These are phyloP conservation scores for Dalbergia cochinchinensis DNA, from an alignment of 306 rosid species.

Conservation along the genomic window DNA sequence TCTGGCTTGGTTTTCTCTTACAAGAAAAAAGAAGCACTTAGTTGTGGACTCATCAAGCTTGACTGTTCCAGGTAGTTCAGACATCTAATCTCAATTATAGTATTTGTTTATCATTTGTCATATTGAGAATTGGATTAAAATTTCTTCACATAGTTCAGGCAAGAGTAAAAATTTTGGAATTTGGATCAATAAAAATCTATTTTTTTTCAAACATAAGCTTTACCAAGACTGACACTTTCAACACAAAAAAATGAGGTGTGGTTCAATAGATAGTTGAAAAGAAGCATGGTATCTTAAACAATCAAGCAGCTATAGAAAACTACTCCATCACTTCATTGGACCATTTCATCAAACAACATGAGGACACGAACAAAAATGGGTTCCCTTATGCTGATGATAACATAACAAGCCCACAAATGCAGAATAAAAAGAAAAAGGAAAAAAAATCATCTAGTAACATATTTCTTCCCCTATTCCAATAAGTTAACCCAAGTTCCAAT, in stretches of 20 bases:
- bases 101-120: no score
- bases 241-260: not conserved
- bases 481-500: not conserved
- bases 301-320: not conserved
- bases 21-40: no score
- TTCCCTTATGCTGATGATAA: not conserved
- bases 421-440: not conserved
- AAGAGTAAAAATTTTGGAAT: not conserved
- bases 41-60: no score
- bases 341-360: slow-evolving; percentile 40
- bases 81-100: no score
- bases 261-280: slow-evolving; percentile 13
- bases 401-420: not conserved
- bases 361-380: slow-evolving; percentile 1
- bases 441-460: not conserved
- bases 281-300: slow-evolving; percentile 24
- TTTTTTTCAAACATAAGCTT: no score
- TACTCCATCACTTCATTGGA: not conserved
- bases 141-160: not conserved
- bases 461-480: not conserved
- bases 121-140: no score
- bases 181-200: no score
- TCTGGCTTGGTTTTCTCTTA: no score
- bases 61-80: no score
- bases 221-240: slow-evolving; percentile 1